These are phyloP conservation scores for Odontarrhena argentea DNA, from an alignment of 345 rosid species.

Conservation along the genomic window DNA sequence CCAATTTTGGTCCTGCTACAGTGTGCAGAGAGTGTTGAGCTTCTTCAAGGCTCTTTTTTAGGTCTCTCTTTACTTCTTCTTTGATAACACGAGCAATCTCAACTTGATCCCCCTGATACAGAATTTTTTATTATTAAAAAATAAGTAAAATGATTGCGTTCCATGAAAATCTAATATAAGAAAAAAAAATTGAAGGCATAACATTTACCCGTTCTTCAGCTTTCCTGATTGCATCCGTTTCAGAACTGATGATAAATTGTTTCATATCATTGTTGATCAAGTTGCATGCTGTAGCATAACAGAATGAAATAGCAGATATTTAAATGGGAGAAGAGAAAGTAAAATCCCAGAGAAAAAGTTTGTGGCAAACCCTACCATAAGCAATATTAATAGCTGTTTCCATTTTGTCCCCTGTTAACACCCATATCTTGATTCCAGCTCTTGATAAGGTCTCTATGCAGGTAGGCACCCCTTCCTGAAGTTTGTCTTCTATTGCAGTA, in stretches of 20 bases:
- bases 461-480: constrained; percentile 97
- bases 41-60: constrained; percentile 81
- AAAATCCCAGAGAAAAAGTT: constrained; percentile 19
- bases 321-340: constrained; percentile 17
- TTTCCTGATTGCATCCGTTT: constrained; percentile 82
- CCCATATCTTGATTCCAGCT: constrained; percentile 99
- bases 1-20: constrained; percentile 73
- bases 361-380: constrained; percentile 60
- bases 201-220: constrained; percentile 85
- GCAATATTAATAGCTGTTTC: constrained; percentile 99
- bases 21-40: constrained; percentile 62
- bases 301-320: constrained; percentile 31
- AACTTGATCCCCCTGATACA: constrained; percentile 82
- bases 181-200: constrained; percentile 20
- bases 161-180: constrained; percentile 9
- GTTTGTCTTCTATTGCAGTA: constrained; percentile 99
- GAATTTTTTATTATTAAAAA: background rate
- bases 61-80: constrained; percentile 80
- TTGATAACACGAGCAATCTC: constrained; percentile 87
- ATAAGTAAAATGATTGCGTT: constrained; percentile 9
- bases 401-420: constrained; percentile 97
- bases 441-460: constrained; percentile 95
- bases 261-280: constrained; percentile 94
- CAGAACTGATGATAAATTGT: constrained; percentile 91
- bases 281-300: constrained; percentile 84